A percentile compares a stretch with the other conserved stretches of the same genome.
These are phyloP conservation scores for Lupinus albus DNA, from an alignment of 306 rosid genomes.

Conservation along the genomic window DNA sequence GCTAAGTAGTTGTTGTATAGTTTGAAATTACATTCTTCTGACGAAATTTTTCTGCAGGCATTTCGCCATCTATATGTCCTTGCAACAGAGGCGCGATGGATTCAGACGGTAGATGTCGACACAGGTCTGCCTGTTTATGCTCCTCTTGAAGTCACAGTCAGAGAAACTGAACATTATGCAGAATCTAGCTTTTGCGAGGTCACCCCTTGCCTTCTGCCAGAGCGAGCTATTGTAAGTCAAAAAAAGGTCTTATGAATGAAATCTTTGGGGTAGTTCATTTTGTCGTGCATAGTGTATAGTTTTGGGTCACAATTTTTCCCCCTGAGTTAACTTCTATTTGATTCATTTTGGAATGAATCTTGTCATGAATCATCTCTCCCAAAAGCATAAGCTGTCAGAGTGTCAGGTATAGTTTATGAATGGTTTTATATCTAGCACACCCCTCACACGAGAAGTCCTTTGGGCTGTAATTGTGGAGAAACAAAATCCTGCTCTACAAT, in stretches of 20 bases:
- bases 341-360: conserved; percentile 35
- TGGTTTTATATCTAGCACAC: background rate
- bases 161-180: conserved; percentile 89
- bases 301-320: background rate
- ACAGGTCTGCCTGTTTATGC: conserved; percentile 92
- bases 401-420: background rate
- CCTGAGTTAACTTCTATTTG: conserved; percentile 16
- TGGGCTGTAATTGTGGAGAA: background rate
- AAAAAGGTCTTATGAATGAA: conserved; percentile 32
- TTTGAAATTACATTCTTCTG: conserved; percentile 26
- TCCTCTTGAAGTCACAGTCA: conserved; percentile 81
- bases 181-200: conserved; percentile 93
- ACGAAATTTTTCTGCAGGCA: conserved; percentile 60
- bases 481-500: background rate
- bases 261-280: conserved; percentile 27
- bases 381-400: background rate
- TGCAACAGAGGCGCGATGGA: conserved; percentile 97
- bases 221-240: conserved; percentile 79
- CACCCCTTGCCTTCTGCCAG: conserved; percentile 96
- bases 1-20: background rate
- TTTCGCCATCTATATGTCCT: conserved; percentile 93
- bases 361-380: background rate
- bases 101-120: conserved; percentile 97
- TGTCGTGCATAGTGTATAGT: conserved; percentile 21
- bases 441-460: background rate